Conservation (phyloP, 192 early-diverging fungal species). For the Coemansia sp. region DNA sequence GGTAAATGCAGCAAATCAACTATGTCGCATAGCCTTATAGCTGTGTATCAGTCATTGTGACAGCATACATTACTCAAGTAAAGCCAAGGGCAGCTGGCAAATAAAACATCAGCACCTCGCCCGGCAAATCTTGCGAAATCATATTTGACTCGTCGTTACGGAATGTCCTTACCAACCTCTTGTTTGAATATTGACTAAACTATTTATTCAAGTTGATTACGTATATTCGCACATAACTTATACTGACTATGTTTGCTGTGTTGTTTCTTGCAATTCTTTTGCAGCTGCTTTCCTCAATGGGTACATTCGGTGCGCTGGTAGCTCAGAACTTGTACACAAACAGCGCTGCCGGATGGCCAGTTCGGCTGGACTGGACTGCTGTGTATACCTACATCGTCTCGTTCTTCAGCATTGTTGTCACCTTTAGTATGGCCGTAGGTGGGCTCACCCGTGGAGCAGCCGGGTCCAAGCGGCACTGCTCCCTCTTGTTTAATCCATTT, state of each 20-base stretch:
- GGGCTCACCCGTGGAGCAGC: constrained; percentile 23
- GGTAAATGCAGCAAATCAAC: no score
- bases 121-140: no score
- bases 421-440: constrained; percentile 20
- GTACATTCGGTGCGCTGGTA: constrained; percentile 35
- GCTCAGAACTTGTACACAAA: constrained; percentile 45
- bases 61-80: no score
- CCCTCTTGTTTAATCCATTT: constrained; percentile 20
- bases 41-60: no score
- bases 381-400: constrained; percentile 35
- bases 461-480: constrained; percentile 6
- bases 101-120: no score
- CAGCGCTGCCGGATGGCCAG: constrained; percentile 43
- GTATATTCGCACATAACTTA: no score
- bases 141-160: no score
- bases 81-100: no score
- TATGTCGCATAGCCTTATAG: no score
- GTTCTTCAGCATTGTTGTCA: constrained; percentile 24
- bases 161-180: no score
- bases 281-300: constrained; percentile 42
- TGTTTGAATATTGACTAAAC: no score
- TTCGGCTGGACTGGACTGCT: constrained; percentile 41
- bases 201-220: no score
- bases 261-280: constrained; percentile 28
- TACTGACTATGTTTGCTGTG: constrained; percentile 27